Conservation (phyloP, 2,329 filamentous ascomycete species). For the Clonostachys rhizophaga region DNA sequence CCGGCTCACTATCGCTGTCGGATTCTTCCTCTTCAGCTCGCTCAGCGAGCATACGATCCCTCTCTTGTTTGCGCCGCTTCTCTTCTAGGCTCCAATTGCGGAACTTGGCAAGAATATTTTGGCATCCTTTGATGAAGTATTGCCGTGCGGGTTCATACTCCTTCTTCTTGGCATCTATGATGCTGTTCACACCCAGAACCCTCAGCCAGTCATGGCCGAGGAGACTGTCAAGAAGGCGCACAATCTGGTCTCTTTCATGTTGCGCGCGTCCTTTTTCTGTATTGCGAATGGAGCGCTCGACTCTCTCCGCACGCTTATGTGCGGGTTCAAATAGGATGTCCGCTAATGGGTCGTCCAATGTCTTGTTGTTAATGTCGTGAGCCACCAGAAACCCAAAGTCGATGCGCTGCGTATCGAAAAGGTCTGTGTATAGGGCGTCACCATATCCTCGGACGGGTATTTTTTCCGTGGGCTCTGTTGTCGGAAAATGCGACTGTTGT, state of each 20-base stretch:
- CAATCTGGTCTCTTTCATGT: slow-evolving; percentile 62
- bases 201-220: slow-evolving; percentile 91
- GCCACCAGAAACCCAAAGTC: slow-evolving; percentile 49
- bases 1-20: slow-evolving; percentile 24
- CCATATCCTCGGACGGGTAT: slow-evolving; percentile 45
- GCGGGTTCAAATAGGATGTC: slow-evolving; percentile 47
- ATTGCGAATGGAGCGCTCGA: slow-evolving; percentile 60
- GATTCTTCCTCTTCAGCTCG: slow-evolving; percentile 18
- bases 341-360: slow-evolving; percentile 48
- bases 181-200: slow-evolving; percentile 80
- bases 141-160: slow-evolving; percentile 80
- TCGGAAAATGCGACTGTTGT: no score
- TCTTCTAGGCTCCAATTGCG: slow-evolving; percentile 85
- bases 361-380: slow-evolving; percentile 33
- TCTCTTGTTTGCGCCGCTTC: slow-evolving; percentile 73
- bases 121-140: slow-evolving; percentile 80
- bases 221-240: slow-evolving; percentile 70
- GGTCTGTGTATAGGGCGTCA: slow-evolving; percentile 50
- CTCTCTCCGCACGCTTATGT: slow-evolving; percentile 54
- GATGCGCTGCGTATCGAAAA: slow-evolving; percentile 51
- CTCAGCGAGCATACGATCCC: slow-evolving; percentile 49
- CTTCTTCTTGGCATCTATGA: slow-evolving; percentile 83
- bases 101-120: slow-evolving; percentile 82
- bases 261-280: slow-evolving; percentile 60
- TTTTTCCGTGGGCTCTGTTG: not conserved